A percentile compares a stretch with the other conserved stretches of the same genome.
phyloP scores from a whole-genome alignment of 306 rosid species.

The Casuarina equisetifolia region DNA sequence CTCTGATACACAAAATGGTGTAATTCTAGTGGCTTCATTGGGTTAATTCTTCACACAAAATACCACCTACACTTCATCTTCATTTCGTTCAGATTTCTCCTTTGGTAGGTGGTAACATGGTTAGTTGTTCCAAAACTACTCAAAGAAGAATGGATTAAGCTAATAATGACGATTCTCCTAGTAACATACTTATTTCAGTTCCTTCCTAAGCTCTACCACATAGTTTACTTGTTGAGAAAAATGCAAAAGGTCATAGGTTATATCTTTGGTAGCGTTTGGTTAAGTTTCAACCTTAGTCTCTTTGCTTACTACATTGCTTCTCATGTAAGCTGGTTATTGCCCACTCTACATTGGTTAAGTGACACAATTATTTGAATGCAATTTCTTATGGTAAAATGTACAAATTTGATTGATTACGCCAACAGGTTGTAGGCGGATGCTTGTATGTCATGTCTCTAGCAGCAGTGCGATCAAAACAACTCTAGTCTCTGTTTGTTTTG shows the following conservation, averaged over 20 bases:
- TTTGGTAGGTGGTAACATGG: constrained; percentile 31
- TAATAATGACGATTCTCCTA: constrained; percentile 25
- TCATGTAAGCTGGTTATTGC: constrained; percentile 23
- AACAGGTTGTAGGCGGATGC: constrained; percentile 31
- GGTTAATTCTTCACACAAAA: neutral
- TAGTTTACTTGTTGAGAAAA: constrained; percentile 31
- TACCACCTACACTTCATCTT: neutral
- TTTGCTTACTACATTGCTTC: constrained; percentile 39
- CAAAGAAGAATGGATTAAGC: constrained; percentile 18
- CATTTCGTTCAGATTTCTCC: neutral
- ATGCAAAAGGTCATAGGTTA: constrained; percentile 40
- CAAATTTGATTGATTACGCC: too few relatives aligned
- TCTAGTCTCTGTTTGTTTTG: constrained; percentile 29
- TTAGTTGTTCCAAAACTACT: constrained; percentile 30
- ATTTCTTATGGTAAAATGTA: neutral
- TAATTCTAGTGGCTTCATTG: too few relatives aligned
- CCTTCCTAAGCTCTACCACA: constrained; percentile 35
- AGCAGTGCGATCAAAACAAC: constrained; percentile 26
- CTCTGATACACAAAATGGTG: too few relatives aligned
- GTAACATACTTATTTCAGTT: constrained; percentile 35
- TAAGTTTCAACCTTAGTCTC: constrained; percentile 37
- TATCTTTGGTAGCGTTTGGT: constrained; percentile 41
- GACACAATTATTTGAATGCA: neutral
- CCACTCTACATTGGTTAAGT: too few relatives aligned
- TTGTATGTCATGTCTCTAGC: constrained; percentile 40